Evolutionary conservation across 2,329 filamentous ascomycete species (phyloP), one percentile per base, ranked within the genome.

Genomic region (Aspergillus terreus): DNA sequence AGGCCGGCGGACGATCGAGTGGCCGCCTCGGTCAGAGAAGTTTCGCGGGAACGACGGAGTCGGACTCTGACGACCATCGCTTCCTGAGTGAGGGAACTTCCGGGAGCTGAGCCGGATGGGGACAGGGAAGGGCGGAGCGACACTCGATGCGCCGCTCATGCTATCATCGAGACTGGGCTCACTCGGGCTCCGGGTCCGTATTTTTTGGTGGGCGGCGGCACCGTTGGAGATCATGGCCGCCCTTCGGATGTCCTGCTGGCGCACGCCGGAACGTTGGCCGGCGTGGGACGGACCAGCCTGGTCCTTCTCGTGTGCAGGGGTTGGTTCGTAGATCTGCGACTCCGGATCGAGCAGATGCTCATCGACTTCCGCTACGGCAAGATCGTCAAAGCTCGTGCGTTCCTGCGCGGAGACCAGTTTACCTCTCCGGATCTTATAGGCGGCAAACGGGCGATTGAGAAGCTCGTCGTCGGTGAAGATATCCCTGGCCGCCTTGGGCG

Each of bases 81-180:
- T 91, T 46, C 81, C 76, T 58, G 81, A 86, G 53, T 84, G 71
- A 0, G 84, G 82, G 19, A 86, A 80, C 62, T 87, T 85, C 53
- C 91, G 84, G 5, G 92, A 99, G 71, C 92, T 97, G 27, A 90
- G 88, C 51, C 94, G 81, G 3, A 86, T 86, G 0, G 94, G 94
- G 6, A 99, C 95, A 0, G 94, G 92, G 75, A 95, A 96, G 0
- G 94, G 94, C 25, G 94, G 92, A 47, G 65, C 61, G 46, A 66
- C 63, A 32, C 64, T 68, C n/a, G 68, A 68, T 23, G 62, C 63
- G 47, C 64, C 61, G 52, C 63, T 71, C 42, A 60, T 60, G 52
- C 65, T 72, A 41, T 67, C 71, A 30, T 75, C 71, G 17, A 75
- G 65, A 50, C 71, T 73, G 10, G 75, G 74, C 23, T 71, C 71